phyloP scores from a whole-genome alignment of 176 grass and related monocot genomes.

The Thinopyrum elongatum region DNA sequence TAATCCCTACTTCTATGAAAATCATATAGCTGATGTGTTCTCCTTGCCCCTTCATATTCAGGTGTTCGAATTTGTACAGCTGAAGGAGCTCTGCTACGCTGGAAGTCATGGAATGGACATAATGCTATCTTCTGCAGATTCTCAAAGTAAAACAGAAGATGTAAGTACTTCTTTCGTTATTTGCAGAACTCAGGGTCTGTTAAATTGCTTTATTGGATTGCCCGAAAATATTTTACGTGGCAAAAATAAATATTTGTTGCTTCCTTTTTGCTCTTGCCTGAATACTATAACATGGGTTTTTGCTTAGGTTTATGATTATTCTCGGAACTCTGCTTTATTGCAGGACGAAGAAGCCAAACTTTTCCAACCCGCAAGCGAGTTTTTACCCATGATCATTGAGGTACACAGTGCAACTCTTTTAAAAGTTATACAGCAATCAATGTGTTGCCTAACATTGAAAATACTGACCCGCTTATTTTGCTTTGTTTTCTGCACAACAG shows the following conservation, averaged over 20 bases:
- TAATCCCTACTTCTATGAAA: background rate
- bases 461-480: background rate
- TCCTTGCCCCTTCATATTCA: background rate
- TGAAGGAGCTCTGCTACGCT: conserved; percentile 64
- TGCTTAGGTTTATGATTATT: background rate
- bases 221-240: background rate
- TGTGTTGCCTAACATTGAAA: background rate
- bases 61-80: conserved; percentile 66
- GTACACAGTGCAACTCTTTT: conserved; percentile 15
- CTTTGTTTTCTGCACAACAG: conserved; percentile 5
- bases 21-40: background rate
- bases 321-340: background rate
- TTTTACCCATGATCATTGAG: conserved; percentile 69
- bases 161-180: conserved; percentile 1
- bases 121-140: conserved; percentile 31
- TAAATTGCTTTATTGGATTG: background rate
- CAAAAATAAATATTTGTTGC: background rate
- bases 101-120: conserved; percentile 86
- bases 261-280: background rate
- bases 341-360: conserved; percentile 48
- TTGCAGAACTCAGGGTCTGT: background rate
- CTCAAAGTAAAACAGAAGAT: conserved; percentile 15
- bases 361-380: conserved; percentile 72
- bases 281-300: background rate
- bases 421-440: background rate